Base-by-base conservation (phyloP, 176 grass and related monocot species). In the Hsuehochloa calcarea region DNA sequence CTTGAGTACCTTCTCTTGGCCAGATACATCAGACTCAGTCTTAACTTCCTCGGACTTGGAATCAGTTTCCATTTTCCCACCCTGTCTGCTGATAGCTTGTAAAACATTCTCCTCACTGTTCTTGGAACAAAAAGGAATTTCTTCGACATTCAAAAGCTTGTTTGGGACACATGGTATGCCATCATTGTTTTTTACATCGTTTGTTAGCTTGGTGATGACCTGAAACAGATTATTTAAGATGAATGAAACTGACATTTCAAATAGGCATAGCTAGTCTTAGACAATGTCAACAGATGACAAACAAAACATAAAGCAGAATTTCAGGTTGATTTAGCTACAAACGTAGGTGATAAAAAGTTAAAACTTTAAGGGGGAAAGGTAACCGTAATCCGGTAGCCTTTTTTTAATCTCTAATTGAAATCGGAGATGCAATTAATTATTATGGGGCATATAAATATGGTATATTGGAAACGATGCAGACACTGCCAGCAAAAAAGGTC, bases 1-100 rank as follows among this genome's bases (percentile, higher is more conserved):
- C 69, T 94, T 95, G 4, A 90, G 83, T n/a, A 75, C 55, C 67
- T 92, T 92, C 22, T 87, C 85, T 58, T 84, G 40, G 19, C 58
- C 80, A 67, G 84, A 79, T 81, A 71, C 76, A 59, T 87, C 84
- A 83, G 65, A 40, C 19, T 78, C 68, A 15, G 65, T 26, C 72
- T 85, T 89, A 66, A 80, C 60, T 74, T 87, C 87, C 41, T 86
- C 71, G 13, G 43, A 37, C 49, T 85, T 87, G 64, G 80, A 72
- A 78, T 84, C 77, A 49, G 39, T 50, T 68, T 72, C 54, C 12
- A 39, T 47, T 90, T 90, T 80, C 5, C 47, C 68, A 26, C 37
- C 63, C 81, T 77, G 83, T 82, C 15, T 51, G 86, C 17, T 54
- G 19, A 35, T 51, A 82, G 40, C 63, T 70, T 78, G 72, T 39